Base-by-base conservation (phyloP, 2,329 filamentous ascomycete genomes). In the Neonectria hederae region DNA sequence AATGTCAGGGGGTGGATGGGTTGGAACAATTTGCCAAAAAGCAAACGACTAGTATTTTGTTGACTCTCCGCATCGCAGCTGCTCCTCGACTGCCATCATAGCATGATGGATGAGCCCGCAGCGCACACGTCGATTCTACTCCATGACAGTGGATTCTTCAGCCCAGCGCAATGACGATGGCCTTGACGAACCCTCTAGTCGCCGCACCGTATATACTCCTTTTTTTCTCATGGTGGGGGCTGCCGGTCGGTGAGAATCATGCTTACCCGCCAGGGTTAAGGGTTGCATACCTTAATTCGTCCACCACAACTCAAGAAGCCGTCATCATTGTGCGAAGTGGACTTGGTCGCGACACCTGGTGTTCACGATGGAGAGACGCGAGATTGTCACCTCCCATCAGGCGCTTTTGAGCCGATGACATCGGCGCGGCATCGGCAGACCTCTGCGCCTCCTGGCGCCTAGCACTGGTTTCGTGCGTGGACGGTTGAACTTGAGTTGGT, bases 241-340 rank as follows among this genome's bases (percentile, higher is more conserved):
- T 73, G 65, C 55, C 63, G 61, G 62, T 56, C 19, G 17, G 68
- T 72, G 65, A 73, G 71, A 65, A 59, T 30, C 52, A 70, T 67
- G 65, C 51, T 63, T 63, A 56, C 59, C 62, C 64, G 42, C 54
- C 54, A 51, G 61, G 56, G 30, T 14, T 42, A 35, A 56, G 30
- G 40, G 48, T 59, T 62, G 48, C 76, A 63, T 72, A 78, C 76
- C 75, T 76, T 66, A 68, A 69, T 69, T 72, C 70, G 63, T 67
- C 69, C 65, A 70, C 78, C 69, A 69, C 75, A 77, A 77, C 83
- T 86, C 83, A 88, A 85, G 82, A 82, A 79, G 83, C 83, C 84
- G 83, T 88, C 87, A 86, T 89, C 81, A 89, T 84, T 82, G 85
- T 86, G 82, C 87, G 88, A 83, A 90, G 87, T 82, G 88, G 88